Conservation (phyloP, 371 early-diverging fungal species). For the Parasitella parasitica region DNA sequence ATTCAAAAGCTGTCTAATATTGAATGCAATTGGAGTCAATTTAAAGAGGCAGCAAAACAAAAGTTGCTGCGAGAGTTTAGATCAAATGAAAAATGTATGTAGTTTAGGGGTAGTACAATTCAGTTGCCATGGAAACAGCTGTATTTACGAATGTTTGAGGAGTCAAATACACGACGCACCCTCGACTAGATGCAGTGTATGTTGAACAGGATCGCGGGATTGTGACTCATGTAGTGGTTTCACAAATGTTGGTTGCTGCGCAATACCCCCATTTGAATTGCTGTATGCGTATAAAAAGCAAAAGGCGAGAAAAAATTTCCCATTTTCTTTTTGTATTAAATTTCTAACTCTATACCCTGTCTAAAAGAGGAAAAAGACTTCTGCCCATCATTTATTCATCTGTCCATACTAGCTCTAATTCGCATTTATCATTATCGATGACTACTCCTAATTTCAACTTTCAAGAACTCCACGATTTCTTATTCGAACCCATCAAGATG, state of each 20-base stretch:
- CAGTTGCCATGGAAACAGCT: background rate
- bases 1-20: no score
- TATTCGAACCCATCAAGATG: conserved; percentile 6
- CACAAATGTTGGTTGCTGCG: conserved; percentile 12
- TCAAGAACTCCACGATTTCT: conserved; percentile 14
- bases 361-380: background rate
- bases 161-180: conserved; percentile 8
- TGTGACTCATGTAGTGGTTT: conserved; percentile 10
- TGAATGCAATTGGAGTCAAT: no score
- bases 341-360: conserved; percentile 1
- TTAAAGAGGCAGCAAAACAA: background rate
- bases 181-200: background rate
- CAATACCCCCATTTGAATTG: background rate
- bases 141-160: background rate
- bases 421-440: background rate
- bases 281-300: conserved; percentile 20
- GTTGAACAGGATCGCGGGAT: background rate
- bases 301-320: background rate
- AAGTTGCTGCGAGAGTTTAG: background rate
- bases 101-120: background rate
- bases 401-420: background rate
- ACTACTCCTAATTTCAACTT: conserved; percentile 12
- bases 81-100: background rate
- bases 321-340: conserved; percentile 1
- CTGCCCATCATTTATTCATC: background rate